Evolutionary conservation across 257 asterid genomes (phyloP).

Genomic region (Jacaranda mimosifolia): DNA sequence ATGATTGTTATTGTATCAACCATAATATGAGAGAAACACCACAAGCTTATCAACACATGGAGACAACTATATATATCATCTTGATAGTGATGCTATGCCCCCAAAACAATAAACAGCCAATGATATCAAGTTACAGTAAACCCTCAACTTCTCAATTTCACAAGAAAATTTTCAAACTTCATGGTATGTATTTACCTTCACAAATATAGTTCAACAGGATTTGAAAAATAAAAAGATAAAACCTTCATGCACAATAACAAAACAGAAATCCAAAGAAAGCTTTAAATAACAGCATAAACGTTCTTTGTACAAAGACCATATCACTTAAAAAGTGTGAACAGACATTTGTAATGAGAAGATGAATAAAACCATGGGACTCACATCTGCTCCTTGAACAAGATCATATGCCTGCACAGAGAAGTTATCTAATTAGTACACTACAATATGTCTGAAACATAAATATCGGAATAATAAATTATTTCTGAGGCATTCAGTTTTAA

Average conservation of each 20-base stretch:
- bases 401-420: conserved; percentile 82
- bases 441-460: conserved; percentile 17
- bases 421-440: conserved; percentile 37
- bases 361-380: conserved; percentile 51
- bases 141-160: not conserved
- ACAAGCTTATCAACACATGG: not conserved
- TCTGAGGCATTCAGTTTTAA: conserved; percentile 10
- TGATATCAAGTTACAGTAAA: not conserved
- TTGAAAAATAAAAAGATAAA: conserved; percentile 10
- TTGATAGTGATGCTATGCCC: not conserved
- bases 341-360: conserved; percentile 21
- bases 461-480: not conserved
- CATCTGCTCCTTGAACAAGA: conserved; percentile 94
- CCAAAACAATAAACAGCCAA: not conserved
- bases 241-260: not conserved
- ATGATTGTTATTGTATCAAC: not conserved
- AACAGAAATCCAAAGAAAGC: not conserved
- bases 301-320: not conserved
- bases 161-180: not conserved
- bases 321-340: conserved; percentile 11
- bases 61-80: not conserved
- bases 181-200: not conserved
- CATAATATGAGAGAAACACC: not conserved
- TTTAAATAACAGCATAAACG: not conserved
- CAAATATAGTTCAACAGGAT: not conserved